phyloP scores from a whole-genome alignment of 2,329 filamentous ascomycete species.

The Phoma herbarum region DNA sequence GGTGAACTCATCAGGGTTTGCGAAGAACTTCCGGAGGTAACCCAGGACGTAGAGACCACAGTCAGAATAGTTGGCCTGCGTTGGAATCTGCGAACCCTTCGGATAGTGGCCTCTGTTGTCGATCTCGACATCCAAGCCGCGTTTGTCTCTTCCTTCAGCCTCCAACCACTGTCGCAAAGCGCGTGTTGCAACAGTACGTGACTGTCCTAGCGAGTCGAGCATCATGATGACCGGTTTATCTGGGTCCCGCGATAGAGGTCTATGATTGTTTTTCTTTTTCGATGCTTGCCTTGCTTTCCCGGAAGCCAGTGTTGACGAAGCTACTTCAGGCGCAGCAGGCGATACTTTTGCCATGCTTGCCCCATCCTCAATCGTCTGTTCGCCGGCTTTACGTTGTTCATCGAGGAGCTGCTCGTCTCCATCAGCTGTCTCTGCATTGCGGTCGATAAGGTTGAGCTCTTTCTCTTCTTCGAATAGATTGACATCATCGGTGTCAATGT shows the following conservation, averaged over 20 bases:
- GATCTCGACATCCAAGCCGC: constrained; percentile 57
- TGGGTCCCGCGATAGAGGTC: constrained; percentile 44
- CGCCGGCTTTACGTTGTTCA: background rate
- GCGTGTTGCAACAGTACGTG: constrained; percentile 67
- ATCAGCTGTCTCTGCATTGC: constrained; percentile 20
- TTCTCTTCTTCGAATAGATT: constrained; percentile 36
- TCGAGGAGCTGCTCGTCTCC: background rate
- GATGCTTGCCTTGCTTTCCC: background rate
- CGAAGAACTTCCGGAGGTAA: constrained; percentile 84
- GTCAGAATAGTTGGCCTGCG: constrained; percentile 85
- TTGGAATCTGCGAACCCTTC: constrained; percentile 69
- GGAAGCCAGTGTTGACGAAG: background rate
- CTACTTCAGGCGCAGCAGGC: background rate
- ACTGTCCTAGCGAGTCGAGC: constrained; percentile 80
- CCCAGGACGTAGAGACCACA: constrained; percentile 88
- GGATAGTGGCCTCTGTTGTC: constrained; percentile 70
- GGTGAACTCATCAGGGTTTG: constrained; percentile 75
- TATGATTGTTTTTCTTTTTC: constrained; percentile 37
- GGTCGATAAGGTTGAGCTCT: constrained; percentile 33
- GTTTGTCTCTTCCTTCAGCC: constrained; percentile 74
- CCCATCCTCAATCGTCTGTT: background rate
- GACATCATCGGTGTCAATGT: constrained; percentile 19
- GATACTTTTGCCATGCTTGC: background rate
- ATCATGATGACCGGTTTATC: constrained; percentile 76
- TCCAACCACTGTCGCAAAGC: constrained; percentile 79